Evolutionary conservation across 805 yeast genomes (phyloP), one percentile per base, ranked within the genome.

Genomic region (Wickerhamomyces sydowiorum): DNA sequence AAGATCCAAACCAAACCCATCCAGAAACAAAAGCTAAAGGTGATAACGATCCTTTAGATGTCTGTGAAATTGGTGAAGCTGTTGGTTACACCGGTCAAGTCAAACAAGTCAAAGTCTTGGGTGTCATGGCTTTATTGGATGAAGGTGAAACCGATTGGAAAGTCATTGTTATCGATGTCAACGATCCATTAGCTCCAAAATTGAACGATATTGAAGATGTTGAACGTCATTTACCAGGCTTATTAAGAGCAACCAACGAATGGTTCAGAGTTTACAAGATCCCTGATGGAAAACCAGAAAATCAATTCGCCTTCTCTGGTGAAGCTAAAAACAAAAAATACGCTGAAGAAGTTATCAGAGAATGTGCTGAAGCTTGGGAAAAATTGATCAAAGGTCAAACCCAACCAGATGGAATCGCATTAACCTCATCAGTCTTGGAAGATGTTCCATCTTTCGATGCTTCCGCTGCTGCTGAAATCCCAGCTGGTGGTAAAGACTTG

Each of bases 201-300:
- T 71, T 93, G 57, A 77, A 83, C 62, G 96, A 89, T 65, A 80
- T 93, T 54, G 91, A 86, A 67, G 97, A 93, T 59, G 95, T 93
- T 50, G 89, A 78, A 66, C 78, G 76, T 59, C 82, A 84, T 63
- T 80, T 90, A 66, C 99, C 99, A 46, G 96, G 96, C 42, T 73
- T 93, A 45, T 72, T 93, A 61, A 86, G 95, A 64, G 85, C 96
- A 51, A 93, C 98, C 45, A 82, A 89, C 66, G 95, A 86, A 69
- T 93, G 99, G 99, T 93, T 93, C 81, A 85, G 95, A 66, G 89
- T 90, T 68, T 93, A 93, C 81, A 93, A 93, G 70, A 77, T 89
- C 54, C 97, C 99, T 42, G 99, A 91, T 65, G 99, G 98, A 48
- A 93, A 93, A 76, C 96, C 96, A 57, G 86, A 80, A 69, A 93